Base-by-base conservation (phyloP, 306 rosid species). In the Gynostemma pentaphyllum region DNA sequence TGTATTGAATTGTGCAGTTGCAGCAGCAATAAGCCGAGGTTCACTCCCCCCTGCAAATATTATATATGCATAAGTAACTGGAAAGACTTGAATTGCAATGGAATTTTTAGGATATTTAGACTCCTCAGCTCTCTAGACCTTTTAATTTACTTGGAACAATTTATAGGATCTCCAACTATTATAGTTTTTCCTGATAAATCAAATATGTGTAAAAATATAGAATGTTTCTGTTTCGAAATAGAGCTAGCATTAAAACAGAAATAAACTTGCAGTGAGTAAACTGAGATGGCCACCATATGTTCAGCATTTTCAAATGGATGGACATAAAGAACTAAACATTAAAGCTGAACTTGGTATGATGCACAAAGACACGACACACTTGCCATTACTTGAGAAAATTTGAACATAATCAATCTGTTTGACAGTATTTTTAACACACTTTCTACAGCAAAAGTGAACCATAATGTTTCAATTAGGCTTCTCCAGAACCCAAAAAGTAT, bases 11-110 rank as follows among this genome's bases (percentile, higher is more conserved):
- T 92, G 99, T 42, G 63, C 39, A 45, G 72, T 82, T 63, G 99
- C 99, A 57, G 96, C 99, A 5, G 80, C 96, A 72, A 92, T 79
- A 54, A 92, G 90, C 28, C 94, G 85, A 39, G 84, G 79, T 77
- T 92, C 99, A 75, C 62, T 88, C 15, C 99, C 99, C 19, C 99
- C 99, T 92, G 78, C 46, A 75, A 70, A 68, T 75, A 37, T 47
- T 5, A 61, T 45, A 52, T 16, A 34, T 18, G 7, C 34, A 66
- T 1, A 56, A 6, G 29, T 41, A 63, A 27, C 42, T 22, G 5
- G n/a, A 2, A 16, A 60, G 9, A 21, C 37, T 36, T 23, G 39
- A 61, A 26, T 36, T 41, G 62, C 42, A 32, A 11, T 28, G 32
- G 10, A 16, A 55, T 18, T 44, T 30, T 3, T 54, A 4, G 27